Evolutionary conservation across 1,139 yeast species (phyloP), one percentile per base, ranked within the genome.

Genomic region (Taiozyma onychis): DNA sequence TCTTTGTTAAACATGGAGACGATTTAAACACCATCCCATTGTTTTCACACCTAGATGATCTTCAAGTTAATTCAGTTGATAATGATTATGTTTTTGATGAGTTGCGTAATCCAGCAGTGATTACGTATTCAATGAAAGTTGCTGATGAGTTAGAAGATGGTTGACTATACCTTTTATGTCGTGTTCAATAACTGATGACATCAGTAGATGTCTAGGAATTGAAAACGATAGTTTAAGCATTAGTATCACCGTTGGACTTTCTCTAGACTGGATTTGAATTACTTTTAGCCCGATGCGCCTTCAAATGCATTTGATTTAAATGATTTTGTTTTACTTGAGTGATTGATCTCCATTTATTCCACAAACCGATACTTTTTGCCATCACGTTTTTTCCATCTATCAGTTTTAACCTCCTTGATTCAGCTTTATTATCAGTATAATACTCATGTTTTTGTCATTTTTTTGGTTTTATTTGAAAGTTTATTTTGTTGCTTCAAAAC

Each of bases 71-170:
- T 39, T 37, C 58, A 50, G 46, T 44, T 51, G 65, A 61, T 56
- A 55, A 55, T 48, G 57, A 55, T 44, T 60, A 59, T 57, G 70
- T 58, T 51, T 64, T 66, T 60, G 71, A 66, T 61, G 68, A 67
- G 67, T 67, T 69, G 72, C 72, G 73, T 67, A 67, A 69, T 68
- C 72, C 73, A 68, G 73, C 67, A 63, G 73, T 58, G 72, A 67
- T 69, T 66, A 65, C 68, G 54, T 55, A 48, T 53, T 21, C 47
- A 35, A 8, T 13, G 43, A 39, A 50, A 47, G 27, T 34, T n/a
- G 44, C 35, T 39, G 27, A 32, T 13, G 43, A 39, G 30, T 21
- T 43, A 30, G 43, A 16, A 11, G 26, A 24, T 28, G 41, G 32
- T 18, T 30, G 35, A 41, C 34, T n/a, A 27, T 22, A 30, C 35